Percentiles rank a stretch among this genome's conserved stretches.
Conservation (phyloP, 257 asterid genomes). For the Pogostemon cablin region DNA sequence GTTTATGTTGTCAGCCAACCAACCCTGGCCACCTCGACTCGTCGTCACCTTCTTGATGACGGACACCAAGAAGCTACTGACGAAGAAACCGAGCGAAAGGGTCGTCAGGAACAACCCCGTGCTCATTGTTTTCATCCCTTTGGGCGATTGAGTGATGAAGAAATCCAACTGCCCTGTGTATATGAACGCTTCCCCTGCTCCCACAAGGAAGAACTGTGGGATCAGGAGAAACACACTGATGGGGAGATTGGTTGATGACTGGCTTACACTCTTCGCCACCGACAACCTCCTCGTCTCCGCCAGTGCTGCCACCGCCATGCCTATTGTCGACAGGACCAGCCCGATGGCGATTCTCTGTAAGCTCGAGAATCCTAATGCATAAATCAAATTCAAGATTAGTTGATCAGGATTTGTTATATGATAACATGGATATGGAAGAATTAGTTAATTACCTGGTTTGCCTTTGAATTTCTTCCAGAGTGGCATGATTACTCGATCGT, state of each 20-base stretch:
- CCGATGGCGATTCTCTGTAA: conserved; percentile 75
- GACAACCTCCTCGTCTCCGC: conserved; percentile 69
- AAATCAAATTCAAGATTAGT: background rate
- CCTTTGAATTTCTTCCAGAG: conserved; percentile 82
- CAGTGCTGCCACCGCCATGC: conserved; percentile 75
- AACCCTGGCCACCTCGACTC: conserved; percentile 52
- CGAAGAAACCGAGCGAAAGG: conserved; percentile 77
- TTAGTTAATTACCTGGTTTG: conserved; percentile 55
- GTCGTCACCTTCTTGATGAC: conserved; percentile 63
- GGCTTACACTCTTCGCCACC: conserved; percentile 47
- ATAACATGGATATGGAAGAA: background rate
- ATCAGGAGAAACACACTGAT: conserved; percentile 70
- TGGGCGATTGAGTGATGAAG: conserved; percentile 89
- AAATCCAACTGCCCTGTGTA: conserved; percentile 94
- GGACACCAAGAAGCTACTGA: conserved; percentile 76
- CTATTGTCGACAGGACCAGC: conserved; percentile 64
- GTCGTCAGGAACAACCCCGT: conserved; percentile 92
- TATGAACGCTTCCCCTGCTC: conserved; percentile 88
- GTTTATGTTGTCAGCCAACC: conserved; percentile 88
- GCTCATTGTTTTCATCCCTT: conserved; percentile 96
- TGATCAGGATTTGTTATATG: background rate
- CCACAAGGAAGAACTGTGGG: conserved; percentile 85
- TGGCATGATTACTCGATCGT: conserved; percentile 84
- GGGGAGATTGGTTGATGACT: conserved; percentile 47
- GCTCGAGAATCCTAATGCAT: conserved; percentile 55